Conservation (phyloP, 1,139 yeast species). For the Hanseniaspora gamundiae region DNA sequence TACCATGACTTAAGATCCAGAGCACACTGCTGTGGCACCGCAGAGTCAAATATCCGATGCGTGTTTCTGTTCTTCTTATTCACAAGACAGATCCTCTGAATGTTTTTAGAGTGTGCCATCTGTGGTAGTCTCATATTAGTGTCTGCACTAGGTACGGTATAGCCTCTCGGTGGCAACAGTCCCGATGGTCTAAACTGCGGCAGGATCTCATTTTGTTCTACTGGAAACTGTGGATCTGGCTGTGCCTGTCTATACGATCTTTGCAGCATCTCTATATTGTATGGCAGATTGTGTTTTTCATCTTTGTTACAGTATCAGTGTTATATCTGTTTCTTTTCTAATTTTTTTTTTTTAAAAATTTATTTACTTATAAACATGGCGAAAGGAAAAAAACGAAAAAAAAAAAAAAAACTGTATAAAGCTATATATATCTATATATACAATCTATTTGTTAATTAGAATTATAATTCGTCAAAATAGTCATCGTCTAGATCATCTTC, state of each 20-base stretch:
- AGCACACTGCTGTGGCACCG: background rate
- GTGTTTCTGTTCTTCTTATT: background rate
- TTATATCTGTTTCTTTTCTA: background rate
- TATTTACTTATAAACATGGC: too few species aligned
- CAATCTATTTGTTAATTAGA: too few species aligned
- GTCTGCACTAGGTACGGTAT: background rate
- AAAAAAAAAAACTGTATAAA: too few species aligned
- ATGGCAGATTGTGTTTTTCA: too few species aligned
- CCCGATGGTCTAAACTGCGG: background rate
- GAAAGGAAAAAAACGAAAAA: too few species aligned
- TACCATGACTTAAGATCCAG: background rate
- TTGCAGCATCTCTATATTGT: background rate
- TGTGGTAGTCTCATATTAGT: too few species aligned
- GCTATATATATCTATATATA: too few species aligned
- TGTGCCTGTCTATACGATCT: background rate
- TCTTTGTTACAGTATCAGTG: too few species aligned
- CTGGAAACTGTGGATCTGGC: too few species aligned
- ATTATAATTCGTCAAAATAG: conserved; percentile 44
- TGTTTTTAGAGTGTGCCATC: background rate
- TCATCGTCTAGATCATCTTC: conserved; percentile 41
- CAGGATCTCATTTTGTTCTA: background rate
- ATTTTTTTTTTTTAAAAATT: too few species aligned
- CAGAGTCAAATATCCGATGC: background rate
- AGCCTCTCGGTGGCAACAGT: background rate
- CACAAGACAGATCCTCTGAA: background rate